Base-by-base conservation (phyloP, 805 yeast genomes). In the Candida palmyrensis region DNA sequence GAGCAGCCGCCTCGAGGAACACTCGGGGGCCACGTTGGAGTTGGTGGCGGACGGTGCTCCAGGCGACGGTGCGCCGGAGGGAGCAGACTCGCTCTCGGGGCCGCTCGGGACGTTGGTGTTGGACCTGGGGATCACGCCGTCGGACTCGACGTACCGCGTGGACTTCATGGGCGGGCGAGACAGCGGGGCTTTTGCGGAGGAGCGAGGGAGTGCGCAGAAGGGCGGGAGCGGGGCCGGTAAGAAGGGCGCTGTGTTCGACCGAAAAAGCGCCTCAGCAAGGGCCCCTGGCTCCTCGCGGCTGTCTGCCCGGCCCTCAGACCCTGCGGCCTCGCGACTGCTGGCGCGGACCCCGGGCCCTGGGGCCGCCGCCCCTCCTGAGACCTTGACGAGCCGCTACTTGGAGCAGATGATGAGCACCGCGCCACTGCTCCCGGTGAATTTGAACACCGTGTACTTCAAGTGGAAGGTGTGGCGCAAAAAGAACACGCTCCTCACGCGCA, bases 391-490 rank as follows among this genome's bases (percentile, higher is more conserved):
- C 31, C 51, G 50, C 35, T 53, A 54, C 29, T 51, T 59, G 17
- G 57, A 57, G 36, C 59, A 55, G 32, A 44, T 58, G 30, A 43
- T 42, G 6, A 60, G 57, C 2, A 49, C 46, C 35, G 49, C 45
- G 29, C 47, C 55, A 10, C 12, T 14, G 6, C 42, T 63, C 2
- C 68, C 70, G 1, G 44, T 57, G 11, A 61, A 53, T 25, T 43
- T 62, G 23, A 66, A 61, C 36, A 71, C 81, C 3, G 77, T 86
- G 4, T 87, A 87, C 50, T 81, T 81, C 50, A 83, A 83, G 47
- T 90, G 88, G 74, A 79, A 76, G 12, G 95, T 90, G 0, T 85
- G 87, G 84, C 71, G 97, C 48, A 75, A 92, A 39, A 90, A 89
- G 47, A 89, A 88, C 15, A 79, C 94, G 0, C 79, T 90, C 43